Conservation (phyloP, 192 early-diverging fungal genomes). For the Backusella australiensis region DNA sequence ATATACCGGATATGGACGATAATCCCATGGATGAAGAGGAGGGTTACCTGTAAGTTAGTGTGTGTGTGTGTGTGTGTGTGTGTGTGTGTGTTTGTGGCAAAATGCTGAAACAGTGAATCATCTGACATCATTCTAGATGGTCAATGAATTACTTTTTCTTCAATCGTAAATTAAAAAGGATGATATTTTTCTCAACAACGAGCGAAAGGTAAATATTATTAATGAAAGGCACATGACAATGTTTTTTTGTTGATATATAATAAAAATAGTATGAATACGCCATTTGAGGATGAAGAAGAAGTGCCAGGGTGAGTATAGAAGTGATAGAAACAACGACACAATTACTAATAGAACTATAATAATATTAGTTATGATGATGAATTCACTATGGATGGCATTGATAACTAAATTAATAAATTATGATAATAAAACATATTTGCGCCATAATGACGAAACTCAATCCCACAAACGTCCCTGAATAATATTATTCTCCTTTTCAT, state of each 20-base stretch:
- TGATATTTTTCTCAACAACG: conserved; percentile 89
- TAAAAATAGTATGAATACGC: conserved; percentile 49
- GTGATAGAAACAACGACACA: conserved; percentile 7
- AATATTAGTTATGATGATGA: conserved; percentile 49
- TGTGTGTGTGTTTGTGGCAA: not conserved
- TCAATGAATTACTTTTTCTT: conserved; percentile 98
- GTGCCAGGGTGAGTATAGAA: conserved; percentile 33
- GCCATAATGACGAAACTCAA: conserved; percentile 12
- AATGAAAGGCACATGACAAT: not conserved
- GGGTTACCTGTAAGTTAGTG: conserved; percentile 65
- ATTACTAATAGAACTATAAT: conserved; percentile 18
- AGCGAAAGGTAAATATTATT: conserved; percentile 73
- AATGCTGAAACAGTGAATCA: not conserved
- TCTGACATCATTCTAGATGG: conserved; percentile 60
- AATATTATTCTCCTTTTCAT: not conserved
- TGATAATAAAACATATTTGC: not conserved
- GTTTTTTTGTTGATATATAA: not conserved
- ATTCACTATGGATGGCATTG: conserved; percentile 68
- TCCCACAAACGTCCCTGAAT: not conserved
- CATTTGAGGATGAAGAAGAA: conserved; percentile 51
- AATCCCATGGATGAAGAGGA: conserved; percentile 90
- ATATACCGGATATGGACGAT: conserved; percentile 80
- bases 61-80: not conserved
- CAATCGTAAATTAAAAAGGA: conserved; percentile 86
- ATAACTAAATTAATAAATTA: conserved; percentile 21